phyloP scores from a whole-genome alignment of 2,329 filamentous ascomycete genomes.

The Fusarium keratoplasticum region DNA sequence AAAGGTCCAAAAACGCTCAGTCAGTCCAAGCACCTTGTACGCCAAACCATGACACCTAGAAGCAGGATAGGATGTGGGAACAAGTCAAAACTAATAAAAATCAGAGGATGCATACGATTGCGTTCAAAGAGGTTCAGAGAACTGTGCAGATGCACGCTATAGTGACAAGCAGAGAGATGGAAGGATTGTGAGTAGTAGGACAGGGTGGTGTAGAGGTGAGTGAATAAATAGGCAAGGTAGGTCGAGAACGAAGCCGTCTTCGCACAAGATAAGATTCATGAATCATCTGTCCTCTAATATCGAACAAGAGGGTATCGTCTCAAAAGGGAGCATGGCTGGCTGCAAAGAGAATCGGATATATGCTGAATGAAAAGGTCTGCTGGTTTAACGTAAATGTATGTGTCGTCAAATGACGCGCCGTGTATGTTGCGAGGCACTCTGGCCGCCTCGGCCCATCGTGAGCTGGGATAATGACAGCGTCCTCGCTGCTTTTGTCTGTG shows the following conservation, averaged over 20 bases:
- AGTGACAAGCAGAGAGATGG: neutral
- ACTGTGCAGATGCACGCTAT: slow-evolving; percentile 3
- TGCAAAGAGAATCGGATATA: neutral
- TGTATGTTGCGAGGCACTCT: slow-evolving; percentile 35
- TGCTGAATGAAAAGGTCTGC: neutral
- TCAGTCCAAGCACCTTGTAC: slow-evolving; percentile 9
- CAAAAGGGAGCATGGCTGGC: slow-evolving; percentile 1
- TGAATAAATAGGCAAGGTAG: neutral
- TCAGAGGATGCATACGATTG: neutral
- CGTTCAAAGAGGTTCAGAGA: neutral
- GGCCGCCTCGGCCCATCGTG: slow-evolving; percentile 55
- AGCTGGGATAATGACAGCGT: slow-evolving; percentile 74
- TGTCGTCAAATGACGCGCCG: slow-evolving; percentile 41
- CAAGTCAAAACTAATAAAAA: slow-evolving; percentile 10
- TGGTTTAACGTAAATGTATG: neutral
- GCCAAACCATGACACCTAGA: slow-evolving; percentile 21
- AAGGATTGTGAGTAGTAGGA: slow-evolving; percentile 25
- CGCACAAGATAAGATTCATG: slow-evolving; percentile 29
- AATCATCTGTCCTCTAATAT: slow-evolving; percentile 30
- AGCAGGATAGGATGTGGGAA: slow-evolving; percentile 3
- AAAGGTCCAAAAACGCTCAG: slow-evolving; percentile 15
- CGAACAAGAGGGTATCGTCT: slow-evolving; percentile 20
- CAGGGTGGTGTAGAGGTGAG: slow-evolving; percentile 4
- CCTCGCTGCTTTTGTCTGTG: slow-evolving; percentile 66
- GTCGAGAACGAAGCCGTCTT: slow-evolving; percentile 15